Conservation (phyloP, 495 filamentous ascomycete species). For the Zalerion maritima region DNA sequence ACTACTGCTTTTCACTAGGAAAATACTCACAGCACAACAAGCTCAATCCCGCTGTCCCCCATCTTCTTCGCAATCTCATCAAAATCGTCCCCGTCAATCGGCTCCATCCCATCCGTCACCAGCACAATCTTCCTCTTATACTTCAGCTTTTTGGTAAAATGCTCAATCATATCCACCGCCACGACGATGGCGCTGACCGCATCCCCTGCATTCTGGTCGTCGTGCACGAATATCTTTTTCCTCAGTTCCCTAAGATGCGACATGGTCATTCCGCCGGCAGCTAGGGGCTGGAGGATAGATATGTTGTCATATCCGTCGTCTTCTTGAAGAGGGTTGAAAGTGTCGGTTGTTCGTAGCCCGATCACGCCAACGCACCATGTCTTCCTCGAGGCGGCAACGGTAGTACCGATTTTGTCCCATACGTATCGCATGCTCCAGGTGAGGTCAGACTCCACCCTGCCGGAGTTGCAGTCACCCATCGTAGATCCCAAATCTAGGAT, state of each 20-base stretch:
- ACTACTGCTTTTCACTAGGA: no score
- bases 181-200: slow-evolving; percentile 74
- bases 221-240: slow-evolving; percentile 46
- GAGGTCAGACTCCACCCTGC: slow-evolving; percentile 65
- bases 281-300: slow-evolving; percentile 53
- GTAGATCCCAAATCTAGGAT: slow-evolving; percentile 75
- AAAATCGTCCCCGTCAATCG: slow-evolving; percentile 51
- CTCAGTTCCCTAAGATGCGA: slow-evolving; percentile 49
- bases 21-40: slow-evolving; percentile 66
- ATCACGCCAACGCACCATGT: slow-evolving; percentile 68
- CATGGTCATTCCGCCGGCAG: slow-evolving; percentile 62
- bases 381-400: slow-evolving; percentile 69
- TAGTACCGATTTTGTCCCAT: slow-evolving; percentile 87
- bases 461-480: slow-evolving; percentile 63
- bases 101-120: slow-evolving; percentile 63
- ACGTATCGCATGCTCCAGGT: slow-evolving; percentile 87
- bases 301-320: slow-evolving; percentile 62
- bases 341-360: slow-evolving; percentile 68
- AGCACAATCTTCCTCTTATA: slow-evolving; percentile 71
- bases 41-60: slow-evolving; percentile 58
- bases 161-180: slow-evolving; percentile 73
- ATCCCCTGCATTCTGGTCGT: slow-evolving; percentile 47
- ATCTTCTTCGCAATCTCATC: slow-evolving; percentile 55
- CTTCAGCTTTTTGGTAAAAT: slow-evolving; percentile 75
- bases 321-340: slow-evolving; percentile 46